phyloP scores from a whole-genome alignment of 768 basidiomycete genomes.

The Polyporus arcularius region DNA sequence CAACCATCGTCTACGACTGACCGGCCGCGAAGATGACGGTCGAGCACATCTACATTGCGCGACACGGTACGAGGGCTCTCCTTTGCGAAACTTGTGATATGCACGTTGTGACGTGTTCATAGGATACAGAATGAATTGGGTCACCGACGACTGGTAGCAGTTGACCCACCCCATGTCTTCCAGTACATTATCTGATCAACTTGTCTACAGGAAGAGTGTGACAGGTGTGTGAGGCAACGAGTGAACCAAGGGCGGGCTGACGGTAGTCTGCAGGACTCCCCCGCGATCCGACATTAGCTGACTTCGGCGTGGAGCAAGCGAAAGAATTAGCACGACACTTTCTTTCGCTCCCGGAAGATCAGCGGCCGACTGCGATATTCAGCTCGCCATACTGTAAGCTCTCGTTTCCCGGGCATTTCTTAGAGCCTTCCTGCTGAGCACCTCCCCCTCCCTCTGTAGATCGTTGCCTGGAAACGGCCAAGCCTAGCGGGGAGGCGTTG shows the following conservation, averaged over 20 bases:
- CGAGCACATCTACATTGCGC: constrained; percentile 66
- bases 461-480: constrained; percentile 83
- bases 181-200: not conserved
- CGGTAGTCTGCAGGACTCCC: constrained; percentile 56
- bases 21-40: constrained; percentile 38
- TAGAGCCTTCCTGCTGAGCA: not conserved
- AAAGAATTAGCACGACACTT: constrained; percentile 70
- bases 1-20: no score
- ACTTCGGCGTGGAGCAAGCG: constrained; percentile 74
- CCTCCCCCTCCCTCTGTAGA: constrained; percentile 43
- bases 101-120: not conserved
- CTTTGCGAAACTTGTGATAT: no score
- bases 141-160: constrained; percentile 61
- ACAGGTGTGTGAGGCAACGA: constrained; percentile 17
- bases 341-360: constrained; percentile 58
- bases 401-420: not conserved
- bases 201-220: constrained; percentile 12
- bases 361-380: constrained; percentile 76
- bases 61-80: constrained; percentile 52
- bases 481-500: constrained; percentile 62
- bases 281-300: constrained; percentile 73
- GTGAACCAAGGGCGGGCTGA: not conserved
- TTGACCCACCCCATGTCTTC: not conserved
- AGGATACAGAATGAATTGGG: constrained; percentile 82
- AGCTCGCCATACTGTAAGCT: constrained; percentile 80